Evolutionary conservation across 495 filamentous ascomycete species (phyloP), one percentile per base, ranked within the genome.

Genomic region (Aspergillus cavernicola): DNA sequence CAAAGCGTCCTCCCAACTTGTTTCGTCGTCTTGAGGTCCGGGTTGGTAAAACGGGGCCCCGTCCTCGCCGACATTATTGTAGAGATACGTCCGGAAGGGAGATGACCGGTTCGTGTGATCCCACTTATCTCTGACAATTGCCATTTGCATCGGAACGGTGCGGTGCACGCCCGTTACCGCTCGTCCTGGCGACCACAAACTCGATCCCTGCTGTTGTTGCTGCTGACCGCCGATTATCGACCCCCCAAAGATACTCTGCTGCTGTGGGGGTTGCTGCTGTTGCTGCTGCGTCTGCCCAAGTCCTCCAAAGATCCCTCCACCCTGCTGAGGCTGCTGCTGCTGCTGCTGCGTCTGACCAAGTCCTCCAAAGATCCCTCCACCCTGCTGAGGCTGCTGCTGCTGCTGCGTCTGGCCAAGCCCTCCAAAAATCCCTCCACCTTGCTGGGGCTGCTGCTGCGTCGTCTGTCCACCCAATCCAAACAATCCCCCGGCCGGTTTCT

Each of bases 1-100:
- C 48, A 96, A 78, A 9, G 93, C 93, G 60, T 96, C 90, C 58
- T 99, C 93, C 92, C 92, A 99, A 65, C 87, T 91, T 29, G 80
- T 78, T 20, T 85, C 81, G 68, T 95, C 85, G 58, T 97, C 93
- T 52, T 81, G 74, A 13, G 85, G 74, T 1, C 80, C 77, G 6
- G 92, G 91, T 55, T 85, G 81, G 69, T 88, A 97, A 70, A 89
- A 92, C 3, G 90, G 88, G 7, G 87, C 86, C 46, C 81, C 74
- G 16, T 88, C 82, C 57, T 90, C 83, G 15, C 84, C 82, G 49
- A 96, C 89, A 57, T 86, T 80, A 70, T 98, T 97, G 75, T 97
- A 98, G 66, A 97, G 87, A 66, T 98, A 97, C 48, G 86, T 75
- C 62, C 90, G 85, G 73, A 99, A 95, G 5, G 80, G 84, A 52